Evolutionary conservation across 2,329 filamentous ascomycete genomes (phyloP).

Genomic region (Scedosporium dehoogii): DNA sequence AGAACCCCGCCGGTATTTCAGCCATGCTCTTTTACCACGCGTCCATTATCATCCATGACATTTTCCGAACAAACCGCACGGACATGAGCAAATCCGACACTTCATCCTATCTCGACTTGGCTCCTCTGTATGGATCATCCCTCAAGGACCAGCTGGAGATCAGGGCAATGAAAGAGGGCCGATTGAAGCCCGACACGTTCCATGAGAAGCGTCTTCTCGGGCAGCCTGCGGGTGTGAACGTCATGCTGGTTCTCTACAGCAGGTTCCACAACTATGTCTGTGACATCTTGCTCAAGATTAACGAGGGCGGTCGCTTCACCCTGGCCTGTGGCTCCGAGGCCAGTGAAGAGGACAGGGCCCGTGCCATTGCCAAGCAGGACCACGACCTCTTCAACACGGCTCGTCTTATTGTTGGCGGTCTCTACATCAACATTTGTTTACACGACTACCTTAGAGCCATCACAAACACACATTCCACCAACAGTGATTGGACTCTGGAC

Average conservation of each 20-base stretch:
- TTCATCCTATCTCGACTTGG: slow-evolving; percentile 66
- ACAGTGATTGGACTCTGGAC: slow-evolving; percentile 52
- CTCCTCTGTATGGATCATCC: slow-evolving; percentile 62
- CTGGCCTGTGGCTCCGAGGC: slow-evolving; percentile 22
- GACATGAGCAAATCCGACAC: slow-evolving; percentile 56
- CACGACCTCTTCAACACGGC: slow-evolving; percentile 47
- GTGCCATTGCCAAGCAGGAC: slow-evolving; percentile 31
- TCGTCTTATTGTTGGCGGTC: slow-evolving; percentile 39
- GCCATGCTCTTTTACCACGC: slow-evolving; percentile 68
- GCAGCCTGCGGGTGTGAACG: slow-evolving; percentile 60
- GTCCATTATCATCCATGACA: slow-evolving; percentile 41
- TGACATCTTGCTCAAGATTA: slow-evolving; percentile 52
- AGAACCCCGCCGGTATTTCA: slow-evolving; percentile 63
- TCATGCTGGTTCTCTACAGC: slow-evolving; percentile 58
- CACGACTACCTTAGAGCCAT: slow-evolving; percentile 54
- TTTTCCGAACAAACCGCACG: slow-evolving; percentile 36
- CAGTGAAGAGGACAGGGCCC: slow-evolving; percentile 18
- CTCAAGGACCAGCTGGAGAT: slow-evolving; percentile 52
- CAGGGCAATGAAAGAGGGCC: slow-evolving; percentile 55
- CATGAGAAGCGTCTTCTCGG: slow-evolving; percentile 53
- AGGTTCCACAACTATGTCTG: slow-evolving; percentile 62
- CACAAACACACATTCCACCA: slow-evolving; percentile 47
- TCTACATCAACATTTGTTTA: slow-evolving; percentile 47
- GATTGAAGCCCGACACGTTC: slow-evolving; percentile 62
- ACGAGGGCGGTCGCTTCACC: slow-evolving; percentile 54